Conservation (phyloP, 192 early-diverging fungal species). For the Chytriomyces confervae region DNA sequence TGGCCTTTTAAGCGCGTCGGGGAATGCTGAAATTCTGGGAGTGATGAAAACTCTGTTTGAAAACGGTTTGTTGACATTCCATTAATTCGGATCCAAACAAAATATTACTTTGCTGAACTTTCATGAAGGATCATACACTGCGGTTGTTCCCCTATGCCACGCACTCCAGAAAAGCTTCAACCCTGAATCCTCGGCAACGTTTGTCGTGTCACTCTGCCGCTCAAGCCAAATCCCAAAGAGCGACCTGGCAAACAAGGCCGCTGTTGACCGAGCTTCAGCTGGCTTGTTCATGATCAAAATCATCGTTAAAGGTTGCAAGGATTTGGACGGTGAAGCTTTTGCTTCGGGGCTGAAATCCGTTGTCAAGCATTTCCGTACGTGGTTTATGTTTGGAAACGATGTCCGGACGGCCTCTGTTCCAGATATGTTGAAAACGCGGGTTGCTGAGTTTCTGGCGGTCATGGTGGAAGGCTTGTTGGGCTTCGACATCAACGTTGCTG, state of each 20-base stretch:
- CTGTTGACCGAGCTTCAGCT: neutral
- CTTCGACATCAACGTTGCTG: constrained; percentile 47
- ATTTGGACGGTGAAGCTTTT: constrained; percentile 7
- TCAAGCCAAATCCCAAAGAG: neutral
- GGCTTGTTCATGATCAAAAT: neutral
- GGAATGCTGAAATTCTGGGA: neutral
- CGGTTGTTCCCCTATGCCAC: neutral
- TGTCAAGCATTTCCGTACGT: constrained; percentile 31
- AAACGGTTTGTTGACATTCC: neutral
- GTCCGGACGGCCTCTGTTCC: neutral
- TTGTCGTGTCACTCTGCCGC: neutral
- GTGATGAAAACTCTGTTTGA: constrained; percentile 11
- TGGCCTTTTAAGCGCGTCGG: neutral
- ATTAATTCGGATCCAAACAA: neutral
- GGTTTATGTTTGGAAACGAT: constrained; percentile 28
- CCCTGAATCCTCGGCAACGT: neutral
- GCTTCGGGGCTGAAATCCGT: neutral
- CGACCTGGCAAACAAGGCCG: neutral
- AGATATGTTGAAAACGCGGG: constrained; percentile 11
- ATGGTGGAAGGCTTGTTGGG: constrained; percentile 33
- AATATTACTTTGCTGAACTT: neutral
- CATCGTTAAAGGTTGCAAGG: neutral
- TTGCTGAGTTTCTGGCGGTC: constrained; percentile 28
- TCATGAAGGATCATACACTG: neutral
- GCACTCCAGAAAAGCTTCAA: neutral